These are phyloP conservation scores for Ogataea pini DNA, from an alignment of 805 yeast genomes.

Conservation along the genomic window DNA sequence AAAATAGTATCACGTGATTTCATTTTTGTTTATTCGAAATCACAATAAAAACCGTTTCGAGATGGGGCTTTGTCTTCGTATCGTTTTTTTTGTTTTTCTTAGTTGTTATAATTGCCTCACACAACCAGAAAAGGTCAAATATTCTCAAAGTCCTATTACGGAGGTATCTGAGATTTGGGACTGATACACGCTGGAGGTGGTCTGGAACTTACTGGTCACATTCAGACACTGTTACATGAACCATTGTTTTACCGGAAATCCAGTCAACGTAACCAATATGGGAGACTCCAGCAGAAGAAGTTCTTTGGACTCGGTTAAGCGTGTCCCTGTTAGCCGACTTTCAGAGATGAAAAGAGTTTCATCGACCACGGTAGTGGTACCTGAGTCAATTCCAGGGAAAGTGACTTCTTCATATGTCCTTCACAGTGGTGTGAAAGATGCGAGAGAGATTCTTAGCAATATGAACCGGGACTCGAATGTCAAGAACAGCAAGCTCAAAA, in stretches of 20 bases:
- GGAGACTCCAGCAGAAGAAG: constrained; percentile 6
- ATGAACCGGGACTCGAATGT: constrained; percentile 7
- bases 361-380: constrained; percentile 5
- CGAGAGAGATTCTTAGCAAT: neutral
- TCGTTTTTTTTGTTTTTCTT: neutral
- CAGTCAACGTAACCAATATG: neutral
- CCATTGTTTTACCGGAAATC: neutral
- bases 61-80: neutral
- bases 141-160: neutral
- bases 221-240: too few species aligned
- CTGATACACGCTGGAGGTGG: neutral
- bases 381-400: neutral
- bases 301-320: constrained; percentile 4
- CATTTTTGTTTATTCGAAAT: neutral
- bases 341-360: constrained; percentile 2
- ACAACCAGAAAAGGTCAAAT: neutral
- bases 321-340: neutral
- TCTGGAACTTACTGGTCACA: neutral
- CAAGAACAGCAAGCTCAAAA: constrained; percentile 16
- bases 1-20: neutral
- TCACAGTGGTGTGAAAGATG: neutral
- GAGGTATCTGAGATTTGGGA: neutral
- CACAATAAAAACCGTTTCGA: constrained; percentile 4
- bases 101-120: neutral
- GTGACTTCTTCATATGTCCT: neutral